A percentile compares a stretch with the other conserved stretches of the same genome.
Conservation (phyloP, 176 grass and related monocot species). For the Avena eriantha region DNA sequence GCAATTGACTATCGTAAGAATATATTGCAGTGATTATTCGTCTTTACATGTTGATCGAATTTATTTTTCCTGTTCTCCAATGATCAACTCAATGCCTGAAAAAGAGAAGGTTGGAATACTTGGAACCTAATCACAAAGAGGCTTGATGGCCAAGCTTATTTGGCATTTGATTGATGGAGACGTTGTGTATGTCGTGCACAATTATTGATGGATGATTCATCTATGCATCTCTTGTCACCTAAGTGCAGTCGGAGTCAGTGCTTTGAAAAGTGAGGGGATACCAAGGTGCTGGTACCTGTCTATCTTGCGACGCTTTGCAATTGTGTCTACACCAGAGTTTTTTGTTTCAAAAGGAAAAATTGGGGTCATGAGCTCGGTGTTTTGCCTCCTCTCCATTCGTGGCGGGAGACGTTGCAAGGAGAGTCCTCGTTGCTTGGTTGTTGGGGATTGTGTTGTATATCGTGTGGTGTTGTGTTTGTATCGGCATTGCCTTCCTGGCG, state of each 20-base stretch:
- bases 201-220: background rate
- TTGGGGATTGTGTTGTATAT: no score
- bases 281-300: background rate
- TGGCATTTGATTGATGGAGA: background rate
- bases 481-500: no score
- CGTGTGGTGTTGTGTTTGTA: no score
- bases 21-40: background rate
- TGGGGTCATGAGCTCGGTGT: no score
- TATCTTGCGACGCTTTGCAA: background rate
- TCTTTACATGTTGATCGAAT: background rate
- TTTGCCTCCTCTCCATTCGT: no score
- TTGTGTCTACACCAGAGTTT: background rate
- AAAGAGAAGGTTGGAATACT: background rate
- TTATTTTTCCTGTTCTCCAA: background rate
- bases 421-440: no score
- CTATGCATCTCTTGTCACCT: background rate
- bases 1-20: background rate
- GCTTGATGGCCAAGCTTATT: conserved; percentile 12
- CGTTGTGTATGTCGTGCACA: background rate
- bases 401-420: no score
- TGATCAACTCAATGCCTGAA: background rate
- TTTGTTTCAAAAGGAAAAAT: background rate
- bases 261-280: background rate
- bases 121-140: background rate
- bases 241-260: background rate